These are phyloP conservation scores for Mycena epipterygia DNA, from an alignment of 768 basidiomycete genomes.

Conservation along the genomic window DNA sequence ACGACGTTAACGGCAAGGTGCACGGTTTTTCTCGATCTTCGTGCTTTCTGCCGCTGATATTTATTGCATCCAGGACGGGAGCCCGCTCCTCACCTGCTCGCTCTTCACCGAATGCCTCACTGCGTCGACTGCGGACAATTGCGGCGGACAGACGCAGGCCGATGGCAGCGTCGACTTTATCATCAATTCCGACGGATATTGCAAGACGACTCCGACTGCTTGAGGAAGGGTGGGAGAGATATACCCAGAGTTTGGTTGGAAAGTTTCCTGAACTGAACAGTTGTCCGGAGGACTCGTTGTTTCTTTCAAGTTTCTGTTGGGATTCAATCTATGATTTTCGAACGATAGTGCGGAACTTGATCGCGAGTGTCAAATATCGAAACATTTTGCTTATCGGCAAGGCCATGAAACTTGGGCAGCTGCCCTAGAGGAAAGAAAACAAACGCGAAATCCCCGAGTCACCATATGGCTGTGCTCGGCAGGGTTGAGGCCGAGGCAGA, in stretches of 20 bases:
- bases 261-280: conserved; percentile 19
- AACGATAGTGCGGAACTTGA: conserved; percentile 13
- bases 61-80: conserved; percentile 43
- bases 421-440: neutral
- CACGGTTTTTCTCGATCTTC: conserved; percentile 1
- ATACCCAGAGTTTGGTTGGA: conserved; percentile 25
- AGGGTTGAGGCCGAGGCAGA: conserved; percentile 8
- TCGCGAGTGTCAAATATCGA: conserved; percentile 19
- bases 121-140: conserved; percentile 45
- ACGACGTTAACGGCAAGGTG: conserved; percentile 54
- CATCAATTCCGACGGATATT: conserved; percentile 48
- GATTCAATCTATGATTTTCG: conserved; percentile 19
- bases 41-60: neutral
- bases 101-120: conserved; percentile 49
- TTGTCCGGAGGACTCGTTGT: conserved; percentile 23
- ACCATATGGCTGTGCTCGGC: conserved; percentile 7
- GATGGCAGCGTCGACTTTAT: conserved; percentile 50
- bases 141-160: conserved; percentile 50
- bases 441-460: conserved; percentile 18
- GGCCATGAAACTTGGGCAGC: conserved; percentile 17
- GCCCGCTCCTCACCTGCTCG: conserved; percentile 52
- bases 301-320: conserved; percentile 16
- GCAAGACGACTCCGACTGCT: conserved; percentile 38
- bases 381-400: conserved; percentile 14
- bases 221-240: conserved; percentile 17